Evolutionary conservation across 2,329 filamentous ascomycete species (phyloP).

Genomic region (Calonectria pteridis): DNA sequence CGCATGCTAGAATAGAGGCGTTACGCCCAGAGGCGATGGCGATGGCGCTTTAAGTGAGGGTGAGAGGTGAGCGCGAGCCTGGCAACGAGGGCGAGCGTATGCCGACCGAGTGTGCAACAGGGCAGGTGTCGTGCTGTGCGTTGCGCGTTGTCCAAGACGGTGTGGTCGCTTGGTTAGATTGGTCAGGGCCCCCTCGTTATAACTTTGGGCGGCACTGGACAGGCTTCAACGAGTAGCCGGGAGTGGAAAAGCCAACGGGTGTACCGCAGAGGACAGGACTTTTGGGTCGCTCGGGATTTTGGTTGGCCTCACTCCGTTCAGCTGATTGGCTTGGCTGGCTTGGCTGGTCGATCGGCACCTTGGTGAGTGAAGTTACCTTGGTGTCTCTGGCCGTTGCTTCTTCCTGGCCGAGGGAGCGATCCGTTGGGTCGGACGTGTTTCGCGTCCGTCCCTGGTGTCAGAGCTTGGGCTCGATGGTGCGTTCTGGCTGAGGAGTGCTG

Average conservation of each 20-base stretch:
- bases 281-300: constrained; percentile 1
- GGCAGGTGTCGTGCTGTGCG: constrained; percentile 13
- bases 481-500: constrained; percentile 23
- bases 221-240: constrained; percentile 2
- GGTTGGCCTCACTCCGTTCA: not conserved
- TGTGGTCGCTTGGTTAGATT: constrained; percentile 26
- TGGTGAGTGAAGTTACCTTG: not conserved
- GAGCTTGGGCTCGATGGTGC: constrained; percentile 23
- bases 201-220: constrained; percentile 24
- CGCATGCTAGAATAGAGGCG: constrained; percentile 31
- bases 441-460: constrained; percentile 14
- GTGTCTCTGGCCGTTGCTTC: constrained; percentile 5
- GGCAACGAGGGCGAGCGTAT: not conserved
- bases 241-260: constrained; percentile 3
- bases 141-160: constrained; percentile 22
- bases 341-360: not conserved
- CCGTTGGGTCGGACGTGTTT: constrained; percentile 3
- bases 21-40: constrained; percentile 14
- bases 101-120: constrained; percentile 4
- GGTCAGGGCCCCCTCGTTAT: constrained; percentile 25
- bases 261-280: not conserved
- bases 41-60: constrained; percentile 4
- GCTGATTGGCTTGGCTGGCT: not conserved
- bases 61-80: not conserved
- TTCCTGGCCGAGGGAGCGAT: not conserved